Base-by-base conservation (phyloP, 2,329 filamentous ascomycete genomes). In the Neurospora crassa region DNA sequence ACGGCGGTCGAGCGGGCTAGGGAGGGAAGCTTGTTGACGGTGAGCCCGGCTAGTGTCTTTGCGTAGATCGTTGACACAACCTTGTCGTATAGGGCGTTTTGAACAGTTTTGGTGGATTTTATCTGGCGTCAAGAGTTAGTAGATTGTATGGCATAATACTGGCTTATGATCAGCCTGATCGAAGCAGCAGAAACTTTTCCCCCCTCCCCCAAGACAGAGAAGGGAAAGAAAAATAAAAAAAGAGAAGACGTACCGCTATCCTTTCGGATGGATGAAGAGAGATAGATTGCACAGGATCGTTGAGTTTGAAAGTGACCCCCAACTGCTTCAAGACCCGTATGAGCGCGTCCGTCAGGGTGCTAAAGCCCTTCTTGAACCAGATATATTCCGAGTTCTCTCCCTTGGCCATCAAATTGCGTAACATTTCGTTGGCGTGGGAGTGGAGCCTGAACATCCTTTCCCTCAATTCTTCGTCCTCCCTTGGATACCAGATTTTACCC, bases 61-160 rank as follows among this genome's bases (percentile, higher is more conserved):
- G 83, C 84, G 67, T 84, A 85, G 34, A 92, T 79, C n/a, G 91
- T 90, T 20, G 89, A 90, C 69, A 93, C 86, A 69, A 89, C 88
- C 75, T 89, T 86, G 78, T 89, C 82, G 77, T 86, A 87, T 73
- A 73, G 59, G 34, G 70, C 71, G 16, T 70, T 42, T 18, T 71
- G 41, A 29, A 75, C 71, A 41, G 70, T 72, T 8, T 45, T 67
- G 29, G 68, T 73, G 37, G 71, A 59, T 59, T 59, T 68, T 45
- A 75, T 67, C 74, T 75, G 45, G 29, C 16, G 11, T 14, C 29
- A 59, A 18, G 12, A 40, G 40, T 69, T 47, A 71, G 70, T 45
- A 45, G 12, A 24, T 16, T 20, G 24, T 14, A 29, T 3, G 40
- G 40, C 34, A 40, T 41, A 14, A 20, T 29, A 41, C 67, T 10